Base-by-base conservation (phyloP, 2,329 filamentous ascomycete species). In the Monosporascus sp. region DNA sequence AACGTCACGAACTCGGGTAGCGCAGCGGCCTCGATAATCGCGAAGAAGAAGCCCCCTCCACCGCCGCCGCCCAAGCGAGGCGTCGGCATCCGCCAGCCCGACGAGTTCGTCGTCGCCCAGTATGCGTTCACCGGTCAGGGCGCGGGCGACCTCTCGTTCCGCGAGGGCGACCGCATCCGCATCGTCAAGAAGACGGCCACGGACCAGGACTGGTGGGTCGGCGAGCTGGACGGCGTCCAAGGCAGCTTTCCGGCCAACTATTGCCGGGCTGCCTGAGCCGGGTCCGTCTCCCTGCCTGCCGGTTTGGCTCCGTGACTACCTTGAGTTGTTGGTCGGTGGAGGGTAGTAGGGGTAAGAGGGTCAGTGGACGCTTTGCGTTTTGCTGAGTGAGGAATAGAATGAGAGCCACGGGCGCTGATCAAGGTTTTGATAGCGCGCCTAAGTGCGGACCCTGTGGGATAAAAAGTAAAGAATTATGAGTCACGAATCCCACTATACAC, bases 181-280 rank as follows among this genome's bases (percentile, higher is more conserved):
- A 85, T 95, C 3, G 65, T 91, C 35, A 89, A 89, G 73, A 90
- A 87, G 74, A 94, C 90, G 2, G 80, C 83, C 7, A 91, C 86
- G 56, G 86, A 84, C 22, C 87, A 94, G 70, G 90, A 94, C 66
- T 95, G 90, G 89, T 95, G 90, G 90, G 82, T 89, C 57, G 90
- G 90, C 14, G 89, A 94, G 69, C 58, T 92, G 15, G 75, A 76
- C 41, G 89, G 89, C 0, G 68, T 75, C 26, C 80, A 78, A 65
- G 90, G 90, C 3, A 85, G 77, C 60, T 95, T 95, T 66, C 90
- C 90, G 1, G 90, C 90, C 7, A 95, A 95, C 70, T 95, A 95
- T 71, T 89, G 87, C 65, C 79, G 79, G 61, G 53, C 67, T 7
- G 60, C 58, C 24, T 73, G 60, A 59, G 38, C 17, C 3, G 17